phyloP scores from a whole-genome alignment of 2,329 filamentous ascomycete species.

The Venturia pyrina region DNA sequence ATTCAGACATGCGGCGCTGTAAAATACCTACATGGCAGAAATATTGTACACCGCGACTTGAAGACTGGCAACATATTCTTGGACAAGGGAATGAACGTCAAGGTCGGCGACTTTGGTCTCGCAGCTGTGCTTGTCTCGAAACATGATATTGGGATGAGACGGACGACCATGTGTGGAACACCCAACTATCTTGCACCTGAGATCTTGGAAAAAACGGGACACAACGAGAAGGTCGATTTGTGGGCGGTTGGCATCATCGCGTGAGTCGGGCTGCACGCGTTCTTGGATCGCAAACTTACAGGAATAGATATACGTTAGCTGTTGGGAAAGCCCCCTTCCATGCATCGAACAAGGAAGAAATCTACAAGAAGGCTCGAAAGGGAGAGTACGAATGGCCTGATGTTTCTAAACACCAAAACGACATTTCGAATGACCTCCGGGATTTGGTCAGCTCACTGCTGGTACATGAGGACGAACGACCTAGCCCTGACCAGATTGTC shows the following conservation, averaged over 20 bases:
- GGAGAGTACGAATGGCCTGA: constrained; percentile 74
- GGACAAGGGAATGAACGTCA: constrained; percentile 91
- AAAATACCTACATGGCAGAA: constrained; percentile 93
- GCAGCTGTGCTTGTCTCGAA: constrained; percentile 86
- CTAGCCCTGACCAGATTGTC: constrained; percentile 67
- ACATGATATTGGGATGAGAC: constrained; percentile 75
- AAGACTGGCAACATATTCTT: constrained; percentile 99
- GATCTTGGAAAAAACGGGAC: constrained; percentile 89
- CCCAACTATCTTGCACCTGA: constrained; percentile 98
- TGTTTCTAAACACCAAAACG: constrained; percentile 53
- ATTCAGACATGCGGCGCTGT: constrained; percentile 94
- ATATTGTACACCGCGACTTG: constrained; percentile 90
- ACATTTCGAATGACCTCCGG: constrained; percentile 65
- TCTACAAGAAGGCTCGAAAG: constrained; percentile 59
- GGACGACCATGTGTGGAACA: constrained; percentile 91
- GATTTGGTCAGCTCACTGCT: constrained; percentile 69
- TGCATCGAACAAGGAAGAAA: constrained; percentile 77
- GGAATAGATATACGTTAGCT: constrained; percentile 76
- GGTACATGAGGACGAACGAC: constrained; percentile 63
- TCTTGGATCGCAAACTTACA: constrained; percentile 17
- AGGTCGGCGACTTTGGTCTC: constrained; percentile 94
- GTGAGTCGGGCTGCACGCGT: constrained; percentile 38
- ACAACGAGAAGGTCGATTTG: constrained; percentile 96
- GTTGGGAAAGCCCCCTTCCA: constrained; percentile 96
- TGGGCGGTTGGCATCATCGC: constrained; percentile 98